A percentile compares a stretch with the other conserved stretches of the same genome.
phyloP scores from a whole-genome alignment of 106 monocot species.

The Cymbidium sinense region DNA sequence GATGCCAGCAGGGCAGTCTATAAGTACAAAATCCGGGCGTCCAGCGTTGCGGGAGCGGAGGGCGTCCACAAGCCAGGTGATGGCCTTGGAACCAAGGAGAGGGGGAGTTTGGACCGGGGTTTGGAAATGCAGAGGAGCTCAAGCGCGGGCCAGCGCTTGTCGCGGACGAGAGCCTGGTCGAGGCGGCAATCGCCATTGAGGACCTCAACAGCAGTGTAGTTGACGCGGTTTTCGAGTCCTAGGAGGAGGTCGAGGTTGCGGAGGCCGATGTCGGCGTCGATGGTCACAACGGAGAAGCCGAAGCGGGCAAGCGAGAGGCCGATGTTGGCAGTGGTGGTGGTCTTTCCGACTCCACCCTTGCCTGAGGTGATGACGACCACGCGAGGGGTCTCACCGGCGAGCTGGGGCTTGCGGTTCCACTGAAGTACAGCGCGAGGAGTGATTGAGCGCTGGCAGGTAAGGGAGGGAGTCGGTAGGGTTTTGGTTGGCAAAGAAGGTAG shows the following conservation, averaged over 20 bases:
- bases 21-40: constrained; percentile 71
- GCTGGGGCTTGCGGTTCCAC: constrained; percentile 60
- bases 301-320: constrained; percentile 84
- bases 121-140: constrained; percentile 26
- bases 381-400: constrained; percentile 70
- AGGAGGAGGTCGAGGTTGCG: constrained; percentile 96
- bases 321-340: constrained; percentile 90
- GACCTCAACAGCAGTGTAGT: constrained; percentile 23
- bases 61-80: constrained; percentile 19
- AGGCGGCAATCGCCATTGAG: constrained; percentile 24
- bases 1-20: constrained; percentile 93
- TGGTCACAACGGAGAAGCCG: constrained; percentile 58
- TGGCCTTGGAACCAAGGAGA: constrained; percentile 15
- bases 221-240: constrained; percentile 67
- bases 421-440: constrained; percentile 29
- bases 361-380: constrained; percentile 85
- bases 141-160: constrained; percentile 27
- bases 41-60: constrained; percentile 29
- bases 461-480: neutral
- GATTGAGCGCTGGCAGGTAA: neutral
- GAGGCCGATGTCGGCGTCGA: constrained; percentile 88
- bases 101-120: constrained; percentile 11
- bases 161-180: constrained; percentile 28
- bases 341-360: constrained; percentile 97
- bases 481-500: neutral